Percentiles rank a stretch among this genome's conserved stretches.
Evolutionary conservation across 257 asterid species (phyloP).

Genomic region (Ocimum tenuiflorum): DNA sequence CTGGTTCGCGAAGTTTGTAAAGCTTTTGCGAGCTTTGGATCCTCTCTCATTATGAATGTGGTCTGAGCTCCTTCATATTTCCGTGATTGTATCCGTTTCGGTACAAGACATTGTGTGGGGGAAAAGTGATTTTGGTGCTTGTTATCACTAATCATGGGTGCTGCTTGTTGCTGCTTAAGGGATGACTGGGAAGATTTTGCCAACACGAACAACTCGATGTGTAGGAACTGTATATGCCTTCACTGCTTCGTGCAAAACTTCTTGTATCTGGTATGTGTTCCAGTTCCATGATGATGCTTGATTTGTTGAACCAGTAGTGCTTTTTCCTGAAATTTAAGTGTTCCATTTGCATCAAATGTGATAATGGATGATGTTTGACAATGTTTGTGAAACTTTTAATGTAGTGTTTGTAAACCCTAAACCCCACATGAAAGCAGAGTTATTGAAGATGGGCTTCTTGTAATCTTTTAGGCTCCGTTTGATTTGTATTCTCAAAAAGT

Average conservation of each 20-base stretch:
- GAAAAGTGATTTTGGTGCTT: conserved; percentile 12
- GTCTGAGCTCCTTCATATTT: conserved; percentile 1
- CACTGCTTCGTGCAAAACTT: conserved; percentile 61
- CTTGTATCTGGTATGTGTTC: conserved; percentile 50
- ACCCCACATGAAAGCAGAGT: no score
- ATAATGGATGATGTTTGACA: neutral
- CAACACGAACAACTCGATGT: conserved; percentile 58
- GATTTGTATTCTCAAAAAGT: no score
- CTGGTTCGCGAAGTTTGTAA: conserved; percentile 37
- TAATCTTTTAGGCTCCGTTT: no score
- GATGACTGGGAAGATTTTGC: conserved; percentile 67
- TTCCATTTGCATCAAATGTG: neutral
- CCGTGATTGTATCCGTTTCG: conserved; percentile 11
- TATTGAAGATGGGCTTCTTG: no score
- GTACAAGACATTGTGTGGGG: conserved; percentile 16
- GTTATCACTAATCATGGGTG: conserved; percentile 53
- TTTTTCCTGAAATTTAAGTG: neutral
- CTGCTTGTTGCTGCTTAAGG: conserved; percentile 79
- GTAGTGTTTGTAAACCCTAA: no score
- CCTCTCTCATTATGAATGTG: conserved; percentile 33
- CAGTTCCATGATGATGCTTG: neutral
- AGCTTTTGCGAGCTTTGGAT: conserved; percentile 40
- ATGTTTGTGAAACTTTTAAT: no score
- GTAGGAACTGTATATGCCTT: conserved; percentile 69
- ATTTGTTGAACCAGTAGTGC: neutral